These are phyloP conservation scores for Talaromyces amestolkiae DNA, from an alignment of 2,329 filamentous ascomycete species.

Conservation along the genomic window DNA sequence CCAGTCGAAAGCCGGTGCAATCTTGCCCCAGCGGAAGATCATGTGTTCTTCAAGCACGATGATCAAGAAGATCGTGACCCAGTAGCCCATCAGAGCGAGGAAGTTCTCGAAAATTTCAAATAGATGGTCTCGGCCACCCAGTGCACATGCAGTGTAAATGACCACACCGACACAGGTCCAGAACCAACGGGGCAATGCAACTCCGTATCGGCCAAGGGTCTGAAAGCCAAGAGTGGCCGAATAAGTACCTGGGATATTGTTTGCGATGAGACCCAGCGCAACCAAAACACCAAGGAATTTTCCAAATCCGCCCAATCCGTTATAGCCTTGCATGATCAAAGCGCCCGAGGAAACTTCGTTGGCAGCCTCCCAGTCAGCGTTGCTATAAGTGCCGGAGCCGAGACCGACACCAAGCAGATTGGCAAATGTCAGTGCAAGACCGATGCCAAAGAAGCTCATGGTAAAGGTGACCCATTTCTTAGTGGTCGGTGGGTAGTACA, in stretches of 20 bases:
- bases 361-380: conserved; percentile 30
- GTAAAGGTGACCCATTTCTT: conserved; percentile 38
- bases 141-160: conserved; percentile 44
- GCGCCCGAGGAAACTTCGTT: conserved; percentile 34
- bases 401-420: conserved; percentile 44
- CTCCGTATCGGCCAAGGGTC: conserved; percentile 39
- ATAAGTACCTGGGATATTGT: conserved; percentile 47
- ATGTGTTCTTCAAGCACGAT: conserved; percentile 45
- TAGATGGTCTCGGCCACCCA: conserved; percentile 44
- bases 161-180: conserved; percentile 43
- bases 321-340: conserved; percentile 16
- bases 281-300: conserved; percentile 45
- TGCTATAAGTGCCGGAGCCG: conserved; percentile 34
- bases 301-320: conserved; percentile 39
- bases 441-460: conserved; percentile 38
- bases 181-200: conserved; percentile 42
- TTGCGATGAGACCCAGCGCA: conserved; percentile 43
- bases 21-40: conserved; percentile 40
- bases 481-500: conserved; percentile 43
- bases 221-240: conserved; percentile 47
- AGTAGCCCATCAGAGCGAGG: conserved; percentile 49
- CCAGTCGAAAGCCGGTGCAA: conserved; percentile 37
- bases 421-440: conserved; percentile 34
- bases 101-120: conserved; percentile 48
- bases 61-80: conserved; percentile 44